Conservation (phyloP, 1,284 basidiomycete species). For the Leccinum ponderosum region DNA sequence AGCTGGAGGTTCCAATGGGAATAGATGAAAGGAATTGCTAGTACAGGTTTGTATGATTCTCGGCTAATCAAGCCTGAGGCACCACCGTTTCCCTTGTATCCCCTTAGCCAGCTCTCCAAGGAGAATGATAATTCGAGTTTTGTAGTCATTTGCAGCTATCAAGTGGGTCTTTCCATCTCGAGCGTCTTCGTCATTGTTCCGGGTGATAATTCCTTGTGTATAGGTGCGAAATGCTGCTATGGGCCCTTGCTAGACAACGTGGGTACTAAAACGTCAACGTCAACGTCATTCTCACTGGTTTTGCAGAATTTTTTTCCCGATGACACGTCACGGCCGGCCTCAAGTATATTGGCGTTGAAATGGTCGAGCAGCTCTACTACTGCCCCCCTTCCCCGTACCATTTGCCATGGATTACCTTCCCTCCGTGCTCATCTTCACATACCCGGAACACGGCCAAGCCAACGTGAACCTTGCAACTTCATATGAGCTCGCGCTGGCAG, state of each 20-base stretch:
- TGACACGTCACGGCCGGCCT: background rate
- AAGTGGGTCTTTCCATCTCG: background rate
- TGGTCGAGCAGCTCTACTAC: background rate
- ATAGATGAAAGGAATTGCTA: background rate
- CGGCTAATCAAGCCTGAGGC: too few relatives aligned
- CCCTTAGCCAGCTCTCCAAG: background rate
- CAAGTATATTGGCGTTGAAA: background rate
- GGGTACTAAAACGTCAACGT: background rate
- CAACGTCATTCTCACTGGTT: background rate
- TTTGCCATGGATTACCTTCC: background rate
- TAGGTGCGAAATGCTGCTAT: background rate
- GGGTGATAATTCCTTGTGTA: background rate
- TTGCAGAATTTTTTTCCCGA: background rate
- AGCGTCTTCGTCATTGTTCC: background rate
- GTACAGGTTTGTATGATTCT: too few relatives aligned
- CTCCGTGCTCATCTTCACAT: slow-evolving; percentile 8
- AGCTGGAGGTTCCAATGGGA: background rate
- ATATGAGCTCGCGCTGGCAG: slow-evolving; percentile 13
- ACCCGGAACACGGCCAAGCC: slow-evolving; percentile 11
- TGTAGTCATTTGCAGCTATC: background rate
- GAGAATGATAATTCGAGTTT: background rate
- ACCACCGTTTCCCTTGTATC: background rate
- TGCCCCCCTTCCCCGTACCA: background rate
- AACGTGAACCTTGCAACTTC: slow-evolving; percentile 15
- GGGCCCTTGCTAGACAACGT: background rate